These are phyloP conservation scores for Collybiopsis luxurians DNA, from an alignment of 768 basidiomycete genomes.

Conservation along the genomic window DNA sequence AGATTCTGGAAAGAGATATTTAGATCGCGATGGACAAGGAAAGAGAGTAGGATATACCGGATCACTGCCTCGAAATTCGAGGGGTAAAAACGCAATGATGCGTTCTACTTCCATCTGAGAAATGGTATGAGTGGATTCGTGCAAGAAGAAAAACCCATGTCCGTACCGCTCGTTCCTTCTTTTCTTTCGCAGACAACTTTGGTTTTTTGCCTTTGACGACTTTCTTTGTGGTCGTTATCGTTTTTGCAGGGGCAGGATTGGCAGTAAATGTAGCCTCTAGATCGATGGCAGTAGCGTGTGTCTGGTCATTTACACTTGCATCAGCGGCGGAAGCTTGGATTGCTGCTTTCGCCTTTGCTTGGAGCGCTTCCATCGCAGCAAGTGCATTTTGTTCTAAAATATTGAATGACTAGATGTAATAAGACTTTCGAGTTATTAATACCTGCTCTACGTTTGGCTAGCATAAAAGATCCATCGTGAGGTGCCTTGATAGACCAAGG, in stretches of 20 bases:
- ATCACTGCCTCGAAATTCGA: constrained; percentile 90
- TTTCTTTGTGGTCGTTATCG: constrained; percentile 40
- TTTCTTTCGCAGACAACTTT: constrained; percentile 75
- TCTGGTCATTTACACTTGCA: constrained; percentile 15
- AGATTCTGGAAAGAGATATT: constrained; percentile 46
- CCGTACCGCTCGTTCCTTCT: constrained; percentile 74
- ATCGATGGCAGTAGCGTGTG: constrained; percentile 33
- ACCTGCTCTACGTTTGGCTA: constrained; percentile 65
- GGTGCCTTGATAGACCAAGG: constrained; percentile 44
- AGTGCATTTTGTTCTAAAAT: constrained; percentile 58
- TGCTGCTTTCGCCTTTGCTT: constrained; percentile 32
- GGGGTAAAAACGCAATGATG: constrained; percentile 71
- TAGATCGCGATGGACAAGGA: neutral
- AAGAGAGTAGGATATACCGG: constrained; percentile 48
- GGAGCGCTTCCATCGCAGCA: constrained; percentile 51
- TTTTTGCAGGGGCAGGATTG: constrained; percentile 34
- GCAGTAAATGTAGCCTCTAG: constrained; percentile 41
- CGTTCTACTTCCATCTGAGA: constrained; percentile 63
- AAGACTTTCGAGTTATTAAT: constrained; percentile 2
- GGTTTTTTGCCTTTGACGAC: constrained; percentile 56
- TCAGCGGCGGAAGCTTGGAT: constrained; percentile 27
- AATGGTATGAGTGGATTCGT: neutral
- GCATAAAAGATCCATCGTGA: constrained; percentile 51
- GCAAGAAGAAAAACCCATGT: neutral
- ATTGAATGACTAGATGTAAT: neutral